These are phyloP conservation scores for Vararia minispora DNA, from an alignment of 768 basidiomycete species.

Conservation along the genomic window DNA sequence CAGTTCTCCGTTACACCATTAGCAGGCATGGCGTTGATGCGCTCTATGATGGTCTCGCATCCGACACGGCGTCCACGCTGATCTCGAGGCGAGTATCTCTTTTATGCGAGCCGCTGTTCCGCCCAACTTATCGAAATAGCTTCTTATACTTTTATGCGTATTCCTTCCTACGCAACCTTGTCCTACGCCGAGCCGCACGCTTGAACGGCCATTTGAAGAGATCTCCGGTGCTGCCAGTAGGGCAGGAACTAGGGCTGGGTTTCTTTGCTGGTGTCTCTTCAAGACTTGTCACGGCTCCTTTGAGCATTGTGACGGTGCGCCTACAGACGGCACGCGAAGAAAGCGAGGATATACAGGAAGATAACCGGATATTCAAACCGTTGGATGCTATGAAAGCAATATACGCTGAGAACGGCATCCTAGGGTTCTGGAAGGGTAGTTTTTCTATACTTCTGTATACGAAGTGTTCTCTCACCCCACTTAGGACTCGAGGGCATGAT, in stretches of 20 bases:
- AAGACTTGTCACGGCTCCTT: slow-evolving; percentile 41
- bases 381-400: slow-evolving; percentile 27
- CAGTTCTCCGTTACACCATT: slow-evolving; percentile 27
- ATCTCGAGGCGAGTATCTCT: slow-evolving; percentile 35
- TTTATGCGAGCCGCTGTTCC: background rate
- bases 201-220: background rate
- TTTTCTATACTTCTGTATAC: background rate
- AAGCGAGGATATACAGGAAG: slow-evolving; percentile 22
- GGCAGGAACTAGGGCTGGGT: slow-evolving; percentile 43
- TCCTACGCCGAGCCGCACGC: slow-evolving; percentile 22
- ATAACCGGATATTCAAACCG: no score
- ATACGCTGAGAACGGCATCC: slow-evolving; percentile 35
- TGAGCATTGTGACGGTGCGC: slow-evolving; percentile 43
- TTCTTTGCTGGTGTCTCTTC: slow-evolving; percentile 47
- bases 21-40: slow-evolving; percentile 30
- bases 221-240: slow-evolving; percentile 16
- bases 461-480: background rate
- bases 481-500: slow-evolving; percentile 40
- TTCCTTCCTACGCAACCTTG: slow-evolving; percentile 33
- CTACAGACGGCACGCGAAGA: slow-evolving; percentile 35
- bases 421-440: slow-evolving; percentile 47
- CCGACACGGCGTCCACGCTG: slow-evolving; percentile 43
- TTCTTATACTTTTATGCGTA: slow-evolving; percentile 55
- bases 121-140: slow-evolving; percentile 19
- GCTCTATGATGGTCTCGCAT: slow-evolving; percentile 38